A percentile compares a stretch with the other conserved stretches of the same genome.
Evolutionary conservation across 345 rosid genomes (phyloP).

Genomic region (Mercurialis annua): DNA sequence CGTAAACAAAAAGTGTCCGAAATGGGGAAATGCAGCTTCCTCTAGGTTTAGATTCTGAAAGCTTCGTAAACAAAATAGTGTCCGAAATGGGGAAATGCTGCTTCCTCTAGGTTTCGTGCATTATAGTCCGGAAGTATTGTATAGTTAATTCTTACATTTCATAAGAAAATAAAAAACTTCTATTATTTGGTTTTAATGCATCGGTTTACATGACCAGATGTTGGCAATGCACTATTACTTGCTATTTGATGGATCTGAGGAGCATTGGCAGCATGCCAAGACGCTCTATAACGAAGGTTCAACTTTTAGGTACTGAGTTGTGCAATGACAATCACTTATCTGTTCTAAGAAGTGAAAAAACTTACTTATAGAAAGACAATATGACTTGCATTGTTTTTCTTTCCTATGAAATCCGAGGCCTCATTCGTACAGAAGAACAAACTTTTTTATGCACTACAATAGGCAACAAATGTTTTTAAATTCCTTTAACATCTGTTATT

Average conservation of each 20-base stretch:
- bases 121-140: background rate
- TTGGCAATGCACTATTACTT: slow-evolving; percentile 87
- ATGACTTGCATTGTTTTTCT: background rate
- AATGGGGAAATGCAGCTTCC: no score
- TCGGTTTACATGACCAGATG: slow-evolving; percentile 53
- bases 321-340: background rate
- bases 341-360: background rate
- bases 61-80: no score
- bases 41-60: no score
- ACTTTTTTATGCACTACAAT: no score
- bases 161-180: background rate
- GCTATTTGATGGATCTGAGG: slow-evolving; percentile 85
- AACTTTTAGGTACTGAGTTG: slow-evolving; percentile 55
- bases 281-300: slow-evolving; percentile 67
- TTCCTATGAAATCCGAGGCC: background rate
- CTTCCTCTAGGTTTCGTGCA: no score
- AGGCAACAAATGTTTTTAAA: background rate
- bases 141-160: background rate
- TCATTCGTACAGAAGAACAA: background rate
- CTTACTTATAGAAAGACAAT: background rate
- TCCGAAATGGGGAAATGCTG: no score
- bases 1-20: no score
- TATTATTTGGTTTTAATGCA: slow-evolving; percentile 3
- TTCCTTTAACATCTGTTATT: no score
- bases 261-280: slow-evolving; percentile 67